These are phyloP conservation scores for Pseudonitzschia pungens DNA, from an alignment of 108 stramenopile species.

Conservation along the genomic window DNA sequence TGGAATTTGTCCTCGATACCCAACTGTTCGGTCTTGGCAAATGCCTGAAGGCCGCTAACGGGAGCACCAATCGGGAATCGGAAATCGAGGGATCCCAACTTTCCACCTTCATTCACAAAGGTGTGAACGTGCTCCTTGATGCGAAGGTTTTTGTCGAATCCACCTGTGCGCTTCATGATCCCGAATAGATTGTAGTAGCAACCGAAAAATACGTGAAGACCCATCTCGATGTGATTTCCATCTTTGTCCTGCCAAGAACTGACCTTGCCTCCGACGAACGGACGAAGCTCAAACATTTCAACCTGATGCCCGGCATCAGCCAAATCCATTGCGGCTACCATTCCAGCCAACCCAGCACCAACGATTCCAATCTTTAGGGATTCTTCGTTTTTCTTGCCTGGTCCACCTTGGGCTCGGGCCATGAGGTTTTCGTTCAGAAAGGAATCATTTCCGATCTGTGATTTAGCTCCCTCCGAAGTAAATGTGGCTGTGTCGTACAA, in stretches of 20 bases:
- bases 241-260: constrained; percentile 94
- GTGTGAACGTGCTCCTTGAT: constrained; percentile 94
- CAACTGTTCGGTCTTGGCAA: constrained; percentile 88
- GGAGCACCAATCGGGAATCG: constrained; percentile 96
- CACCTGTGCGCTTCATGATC: constrained; percentile 95
- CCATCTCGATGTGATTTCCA: constrained; percentile 98
- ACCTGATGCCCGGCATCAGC: constrained; percentile 95
- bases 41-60: constrained; percentile 88
- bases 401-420: constrained; percentile 86
- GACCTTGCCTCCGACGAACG: constrained; percentile 94
- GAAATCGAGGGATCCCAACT: constrained; percentile 87
- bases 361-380: constrained; percentile 91
- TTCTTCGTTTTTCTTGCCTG: constrained; percentile 73
- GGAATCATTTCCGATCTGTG: constrained; percentile 83
- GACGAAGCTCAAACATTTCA: constrained; percentile 92
- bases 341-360: constrained; percentile 91
- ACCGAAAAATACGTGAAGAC: constrained; percentile 96
- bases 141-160: constrained; percentile 83
- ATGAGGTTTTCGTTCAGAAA: constrained; percentile 87
- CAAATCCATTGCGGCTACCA: constrained; percentile 96
- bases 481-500: constrained; percentile 35
- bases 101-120: constrained; percentile 93
- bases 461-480: constrained; percentile 79
- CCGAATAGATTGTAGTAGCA: constrained; percentile 98
- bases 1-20: constrained; percentile 88